Evolutionary conservation across 371 early-diverging fungal genomes (phyloP).

Genomic region (Thermomucor indicae-seudaticae): DNA sequence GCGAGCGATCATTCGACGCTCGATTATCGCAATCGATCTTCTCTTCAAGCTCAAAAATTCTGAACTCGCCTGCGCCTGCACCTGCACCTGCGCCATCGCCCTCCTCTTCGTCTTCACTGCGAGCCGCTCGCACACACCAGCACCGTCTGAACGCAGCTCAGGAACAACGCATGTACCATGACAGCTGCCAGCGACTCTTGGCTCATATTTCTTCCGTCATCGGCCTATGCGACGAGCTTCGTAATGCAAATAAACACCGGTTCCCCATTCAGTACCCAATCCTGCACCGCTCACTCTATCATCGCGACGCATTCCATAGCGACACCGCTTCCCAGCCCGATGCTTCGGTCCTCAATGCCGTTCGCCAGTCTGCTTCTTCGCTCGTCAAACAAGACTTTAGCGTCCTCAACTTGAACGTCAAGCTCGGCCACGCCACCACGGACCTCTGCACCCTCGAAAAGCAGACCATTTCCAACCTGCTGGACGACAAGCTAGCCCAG

Average conservation of each 20-base stretch:
- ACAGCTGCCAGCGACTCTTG: constrained; percentile 68
- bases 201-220: constrained; percentile 54
- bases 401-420: constrained; percentile 67
- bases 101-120: constrained; percentile 16
- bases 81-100: constrained; percentile 7
- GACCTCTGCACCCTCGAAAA: constrained; percentile 54
- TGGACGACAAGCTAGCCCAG: constrained; percentile 63
- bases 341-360: constrained; percentile 21
- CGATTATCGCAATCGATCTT: constrained; percentile 1
- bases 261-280: constrained; percentile 69
- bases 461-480: constrained; percentile 64
- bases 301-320: constrained; percentile 28
- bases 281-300: constrained; percentile 21
- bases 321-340: constrained; percentile 36
- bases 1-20: constrained; percentile 16
- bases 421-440: constrained; percentile 50
- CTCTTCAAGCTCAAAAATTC: constrained; percentile 2
- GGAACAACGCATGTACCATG: constrained; percentile 64
- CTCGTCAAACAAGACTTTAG: constrained; percentile 38
- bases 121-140: constrained; percentile 31
- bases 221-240: constrained; percentile 56
- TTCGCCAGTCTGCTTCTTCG: constrained; percentile 19
- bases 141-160: constrained; percentile 44
- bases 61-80: not conserved
- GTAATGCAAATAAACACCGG: constrained; percentile 57